These are phyloP conservation scores for Emergomyces orientalis DNA, from an alignment of 2,329 filamentous ascomycete genomes.

Conservation along the genomic window DNA sequence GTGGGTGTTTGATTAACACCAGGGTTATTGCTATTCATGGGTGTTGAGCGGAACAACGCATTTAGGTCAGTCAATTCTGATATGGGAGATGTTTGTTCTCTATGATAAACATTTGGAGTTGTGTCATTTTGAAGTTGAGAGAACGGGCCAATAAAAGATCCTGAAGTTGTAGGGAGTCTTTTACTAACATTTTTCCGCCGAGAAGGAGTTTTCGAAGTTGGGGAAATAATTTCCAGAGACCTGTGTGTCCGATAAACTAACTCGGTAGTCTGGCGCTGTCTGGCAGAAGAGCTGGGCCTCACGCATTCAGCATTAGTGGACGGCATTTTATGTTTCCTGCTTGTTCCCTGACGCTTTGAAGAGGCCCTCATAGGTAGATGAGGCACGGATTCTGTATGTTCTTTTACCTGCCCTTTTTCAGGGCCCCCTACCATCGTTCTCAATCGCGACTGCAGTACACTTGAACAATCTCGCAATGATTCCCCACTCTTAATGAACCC, in stretches of 20 bases:
- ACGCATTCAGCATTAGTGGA: constrained; percentile 4
- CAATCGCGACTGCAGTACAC: constrained; percentile 17
- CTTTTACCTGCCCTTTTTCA: neutral
- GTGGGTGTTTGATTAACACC: neutral
- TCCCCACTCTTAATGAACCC: constrained; percentile 15
- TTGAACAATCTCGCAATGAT: constrained; percentile 17
- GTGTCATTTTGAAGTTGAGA: constrained; percentile 22
- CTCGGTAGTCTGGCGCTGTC: constrained; percentile 11
- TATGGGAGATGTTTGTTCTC: constrained; percentile 14
- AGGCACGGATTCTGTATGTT: neutral
- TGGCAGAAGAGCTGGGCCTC: constrained; percentile 1
- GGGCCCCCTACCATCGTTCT: neutral
- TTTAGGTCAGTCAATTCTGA: constrained; percentile 23
- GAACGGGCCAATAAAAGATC: constrained; percentile 26
- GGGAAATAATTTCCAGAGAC: constrained; percentile 10
- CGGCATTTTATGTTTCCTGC: constrained; percentile 2
- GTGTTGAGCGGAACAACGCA: constrained; percentile 22
- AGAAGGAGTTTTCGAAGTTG: constrained; percentile 1
- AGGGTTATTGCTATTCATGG: constrained; percentile 10
- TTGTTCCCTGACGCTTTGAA: neutral
- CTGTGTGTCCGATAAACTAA: constrained; percentile 13
- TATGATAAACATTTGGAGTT: constrained; percentile 6
- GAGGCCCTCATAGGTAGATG: neutral
- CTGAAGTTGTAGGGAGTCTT: neutral
- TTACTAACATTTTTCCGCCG: neutral